These are phyloP conservation scores for Pythium dissimile DNA, from an alignment of 352 stramenopile species.

Conservation along the genomic window DNA sequence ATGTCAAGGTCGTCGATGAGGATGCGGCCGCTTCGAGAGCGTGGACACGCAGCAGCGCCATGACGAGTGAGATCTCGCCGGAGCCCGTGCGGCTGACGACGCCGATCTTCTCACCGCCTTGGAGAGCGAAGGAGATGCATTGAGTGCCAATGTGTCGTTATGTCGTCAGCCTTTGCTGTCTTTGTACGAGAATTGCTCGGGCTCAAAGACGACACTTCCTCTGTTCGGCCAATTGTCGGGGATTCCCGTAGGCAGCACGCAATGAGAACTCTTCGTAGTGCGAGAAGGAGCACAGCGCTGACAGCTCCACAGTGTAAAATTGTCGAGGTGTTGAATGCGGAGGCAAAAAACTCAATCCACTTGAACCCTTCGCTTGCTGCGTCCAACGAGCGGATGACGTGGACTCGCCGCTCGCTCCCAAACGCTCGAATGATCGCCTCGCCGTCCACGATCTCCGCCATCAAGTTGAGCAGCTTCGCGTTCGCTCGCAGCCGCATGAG, in stretches of 20 bases:
- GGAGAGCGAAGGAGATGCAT: constrained; percentile 22
- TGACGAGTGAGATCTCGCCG: constrained; percentile 31
- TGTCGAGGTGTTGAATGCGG: background rate
- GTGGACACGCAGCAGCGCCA: constrained; percentile 30
- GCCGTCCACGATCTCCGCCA: background rate
- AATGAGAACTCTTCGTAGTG: no score
- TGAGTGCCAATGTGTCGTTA: background rate
- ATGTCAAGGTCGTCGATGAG: constrained; percentile 82
- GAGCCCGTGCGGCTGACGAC: constrained; percentile 30
- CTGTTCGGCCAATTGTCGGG: no score
- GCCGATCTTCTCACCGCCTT: constrained; percentile 21
- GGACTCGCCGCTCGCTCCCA: background rate
- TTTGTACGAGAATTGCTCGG: background rate
- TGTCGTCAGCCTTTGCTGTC: background rate
- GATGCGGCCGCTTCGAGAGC: constrained; percentile 42
- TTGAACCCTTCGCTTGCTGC: background rate
- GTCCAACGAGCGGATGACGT: background rate
- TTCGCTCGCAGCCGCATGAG: background rate
- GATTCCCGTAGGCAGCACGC: no score
- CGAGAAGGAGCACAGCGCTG: background rate
- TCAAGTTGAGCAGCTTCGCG: background rate
- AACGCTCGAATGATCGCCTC: background rate
- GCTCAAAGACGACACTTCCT: background rate
- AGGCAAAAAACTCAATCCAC: background rate
- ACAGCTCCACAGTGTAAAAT: background rate